phyloP scores from a whole-genome alignment of 805 yeast species.

The Tetrapisispora fleetii region DNA sequence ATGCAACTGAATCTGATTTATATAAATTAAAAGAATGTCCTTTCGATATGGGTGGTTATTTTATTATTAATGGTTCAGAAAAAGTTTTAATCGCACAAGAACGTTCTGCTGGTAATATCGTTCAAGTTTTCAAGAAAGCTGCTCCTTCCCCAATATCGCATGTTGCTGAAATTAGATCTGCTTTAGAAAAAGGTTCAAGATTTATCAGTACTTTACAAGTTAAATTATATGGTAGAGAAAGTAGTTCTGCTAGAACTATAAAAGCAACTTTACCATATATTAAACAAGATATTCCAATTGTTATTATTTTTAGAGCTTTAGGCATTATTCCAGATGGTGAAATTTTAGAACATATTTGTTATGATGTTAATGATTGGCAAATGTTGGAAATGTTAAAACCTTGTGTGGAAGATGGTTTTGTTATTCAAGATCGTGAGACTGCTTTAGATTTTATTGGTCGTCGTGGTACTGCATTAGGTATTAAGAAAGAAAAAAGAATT shows the following conservation, averaged over 20 bases:
- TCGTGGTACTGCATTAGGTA: slow-evolving; percentile 95
- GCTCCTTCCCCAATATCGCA: slow-evolving; percentile 96
- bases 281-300: slow-evolving; percentile 93
- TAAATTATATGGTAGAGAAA: slow-evolving; percentile 78
- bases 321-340: slow-evolving; percentile 99
- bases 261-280: slow-evolving; percentile 95
- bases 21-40: slow-evolving; percentile 97
- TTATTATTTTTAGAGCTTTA: slow-evolving; percentile 91
- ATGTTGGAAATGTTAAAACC: slow-evolving; percentile 99
- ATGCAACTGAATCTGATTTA: slow-evolving; percentile 82
- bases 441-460: slow-evolving; percentile 97
- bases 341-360: slow-evolving; percentile 94
- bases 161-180: slow-evolving; percentile 93
- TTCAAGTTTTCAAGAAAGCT: slow-evolving; percentile 95
- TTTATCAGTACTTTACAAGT: slow-evolving; percentile 90
- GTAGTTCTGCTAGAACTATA: slow-evolving; percentile 67
- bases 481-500: slow-evolving; percentile 93
- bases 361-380: slow-evolving; percentile 97
- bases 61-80: slow-evolving; percentile 96
- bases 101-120: slow-evolving; percentile 96
- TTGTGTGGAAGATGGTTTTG: slow-evolving; percentile 97
- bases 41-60: slow-evolving; percentile 99
- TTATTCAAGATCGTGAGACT: slow-evolving; percentile 95
- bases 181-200: slow-evolving; percentile 94
- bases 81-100: slow-evolving; percentile 98